phyloP scores from a whole-genome alignment of 495 filamentous ascomycete genomes.

The Penicillium mononematosum region DNA sequence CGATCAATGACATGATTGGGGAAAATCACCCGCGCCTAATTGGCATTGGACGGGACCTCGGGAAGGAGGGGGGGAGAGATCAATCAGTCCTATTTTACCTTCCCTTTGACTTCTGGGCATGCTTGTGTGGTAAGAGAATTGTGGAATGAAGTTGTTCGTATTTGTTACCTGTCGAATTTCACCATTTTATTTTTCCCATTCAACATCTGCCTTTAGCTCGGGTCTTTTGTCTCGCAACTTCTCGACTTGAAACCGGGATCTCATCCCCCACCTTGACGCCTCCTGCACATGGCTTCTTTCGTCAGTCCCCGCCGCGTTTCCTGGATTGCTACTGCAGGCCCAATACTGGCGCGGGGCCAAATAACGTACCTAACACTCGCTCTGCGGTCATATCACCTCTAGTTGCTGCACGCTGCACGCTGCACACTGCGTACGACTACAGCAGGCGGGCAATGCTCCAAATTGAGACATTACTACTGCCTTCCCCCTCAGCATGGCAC shows the following conservation, averaged over 20 bases:
- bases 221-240: slow-evolving; percentile 7
- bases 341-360: background rate
- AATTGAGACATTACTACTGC: background rate
- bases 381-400: slow-evolving; percentile 6
- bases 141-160: background rate
- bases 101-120: background rate
- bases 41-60: slow-evolving; percentile 4
- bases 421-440: slow-evolving; percentile 3
- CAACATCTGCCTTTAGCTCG: background rate
- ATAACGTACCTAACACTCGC: background rate
- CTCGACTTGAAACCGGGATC: slow-evolving; percentile 10
- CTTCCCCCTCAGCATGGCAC: slow-evolving; percentile 8
- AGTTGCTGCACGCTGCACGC: background rate
- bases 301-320: slow-evolving; percentile 9
- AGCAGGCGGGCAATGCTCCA: background rate
- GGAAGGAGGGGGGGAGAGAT: background rate
- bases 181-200: background rate
- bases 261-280: slow-evolving; percentile 10
- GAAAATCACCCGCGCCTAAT: slow-evolving; percentile 6
- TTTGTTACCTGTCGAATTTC: slow-evolving; percentile 1
- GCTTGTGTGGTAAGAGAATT: background rate
- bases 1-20: slow-evolving; percentile 37
- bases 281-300: slow-evolving; percentile 15
- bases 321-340: slow-evolving; percentile 7
- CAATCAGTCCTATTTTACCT: background rate